phyloP scores from a whole-genome alignment of 768 basidiomycete species.

The Lactarius deliciosus region DNA sequence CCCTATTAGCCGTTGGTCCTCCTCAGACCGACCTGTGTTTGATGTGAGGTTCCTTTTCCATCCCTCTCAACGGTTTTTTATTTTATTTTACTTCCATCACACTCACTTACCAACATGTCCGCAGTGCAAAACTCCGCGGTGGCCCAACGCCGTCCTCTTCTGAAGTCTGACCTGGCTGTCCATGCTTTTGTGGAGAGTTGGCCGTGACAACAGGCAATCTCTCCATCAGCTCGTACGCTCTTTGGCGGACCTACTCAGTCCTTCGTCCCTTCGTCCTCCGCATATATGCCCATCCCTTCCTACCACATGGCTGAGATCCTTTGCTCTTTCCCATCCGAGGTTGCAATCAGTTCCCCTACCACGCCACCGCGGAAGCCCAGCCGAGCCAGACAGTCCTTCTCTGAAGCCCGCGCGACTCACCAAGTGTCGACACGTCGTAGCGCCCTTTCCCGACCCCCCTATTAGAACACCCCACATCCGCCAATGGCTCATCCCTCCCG shows the following conservation, averaged over 20 bases:
- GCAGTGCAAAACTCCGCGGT: slow-evolving; percentile 36
- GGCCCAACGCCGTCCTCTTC: slow-evolving; percentile 38
- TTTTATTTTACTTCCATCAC: slow-evolving; percentile 12
- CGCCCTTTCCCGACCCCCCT: slow-evolving; percentile 7
- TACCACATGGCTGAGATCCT: slow-evolving; percentile 33
- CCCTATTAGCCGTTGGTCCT: neutral
- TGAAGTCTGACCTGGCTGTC: slow-evolving; percentile 51
- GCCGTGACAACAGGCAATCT: slow-evolving; percentile 50
- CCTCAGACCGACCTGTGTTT: slow-evolving; percentile 14
- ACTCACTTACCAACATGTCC: slow-evolving; percentile 11
- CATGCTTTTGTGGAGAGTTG: slow-evolving; percentile 72
- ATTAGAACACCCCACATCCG: neutral
- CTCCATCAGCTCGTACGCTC: slow-evolving; percentile 39
- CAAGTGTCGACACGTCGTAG: neutral
- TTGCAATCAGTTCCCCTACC: slow-evolving; percentile 3
- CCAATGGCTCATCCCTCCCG: slow-evolving; percentile 8
- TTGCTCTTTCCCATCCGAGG: slow-evolving; percentile 15
- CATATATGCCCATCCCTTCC: slow-evolving; percentile 18
- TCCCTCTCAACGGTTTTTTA: slow-evolving; percentile 13
- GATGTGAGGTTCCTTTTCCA: slow-evolving; percentile 21
- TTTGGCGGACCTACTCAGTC: slow-evolving; percentile 32
- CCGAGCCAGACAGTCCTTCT: neutral
- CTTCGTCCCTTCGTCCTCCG: slow-evolving; percentile 28
- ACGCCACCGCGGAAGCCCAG: slow-evolving; percentile 11
- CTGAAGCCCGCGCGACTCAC: neutral